Percentiles rank a stretch among this genome's conserved stretches.
phyloP scores from a whole-genome alignment of 108 stramenopile genomes.

The Nitzschia palea region DNA sequence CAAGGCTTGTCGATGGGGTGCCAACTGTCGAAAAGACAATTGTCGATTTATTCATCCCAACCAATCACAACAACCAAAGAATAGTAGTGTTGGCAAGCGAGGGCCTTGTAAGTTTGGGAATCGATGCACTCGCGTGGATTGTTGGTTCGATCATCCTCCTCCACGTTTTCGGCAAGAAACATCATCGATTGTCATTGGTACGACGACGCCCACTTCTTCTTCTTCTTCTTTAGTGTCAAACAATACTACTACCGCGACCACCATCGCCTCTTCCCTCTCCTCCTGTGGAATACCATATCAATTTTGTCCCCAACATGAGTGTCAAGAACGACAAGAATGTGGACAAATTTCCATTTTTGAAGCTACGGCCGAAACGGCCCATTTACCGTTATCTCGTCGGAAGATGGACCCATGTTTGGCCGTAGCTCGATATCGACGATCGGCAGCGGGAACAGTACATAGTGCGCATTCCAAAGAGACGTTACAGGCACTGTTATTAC shows the following conservation, averaged over 20 bases:
- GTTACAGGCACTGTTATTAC: slow-evolving; percentile 7
- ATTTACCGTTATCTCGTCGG: slow-evolving; percentile 19
- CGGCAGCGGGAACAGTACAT: slow-evolving; percentile 43
- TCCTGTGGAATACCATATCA: slow-evolving; percentile 28
- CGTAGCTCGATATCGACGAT: slow-evolving; percentile 46
- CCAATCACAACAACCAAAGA: neutral
- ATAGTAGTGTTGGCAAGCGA: neutral
- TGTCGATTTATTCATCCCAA: neutral
- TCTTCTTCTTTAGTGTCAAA: neutral
- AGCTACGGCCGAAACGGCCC: slow-evolving; percentile 32
- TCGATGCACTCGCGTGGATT: neutral
- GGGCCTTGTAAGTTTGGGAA: slow-evolving; percentile 1
- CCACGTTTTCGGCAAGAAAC: neutral
- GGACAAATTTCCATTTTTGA: slow-evolving; percentile 47
- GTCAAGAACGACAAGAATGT: slow-evolving; percentile 38
- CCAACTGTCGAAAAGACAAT: neutral
- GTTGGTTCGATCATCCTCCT: slow-evolving; percentile 16
- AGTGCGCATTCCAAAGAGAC: slow-evolving; percentile 4
- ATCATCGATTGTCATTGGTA: neutral
- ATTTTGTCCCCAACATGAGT: slow-evolving; percentile 42
- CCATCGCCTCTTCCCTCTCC: no score
- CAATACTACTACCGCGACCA: neutral
- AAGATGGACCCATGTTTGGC: slow-evolving; percentile 40
- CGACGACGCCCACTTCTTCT: neutral
- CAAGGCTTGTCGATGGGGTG: slow-evolving; percentile 2